Conservation (phyloP, 2,329 filamentous ascomycete genomes). For the Botryosphaeria agaves region DNA sequence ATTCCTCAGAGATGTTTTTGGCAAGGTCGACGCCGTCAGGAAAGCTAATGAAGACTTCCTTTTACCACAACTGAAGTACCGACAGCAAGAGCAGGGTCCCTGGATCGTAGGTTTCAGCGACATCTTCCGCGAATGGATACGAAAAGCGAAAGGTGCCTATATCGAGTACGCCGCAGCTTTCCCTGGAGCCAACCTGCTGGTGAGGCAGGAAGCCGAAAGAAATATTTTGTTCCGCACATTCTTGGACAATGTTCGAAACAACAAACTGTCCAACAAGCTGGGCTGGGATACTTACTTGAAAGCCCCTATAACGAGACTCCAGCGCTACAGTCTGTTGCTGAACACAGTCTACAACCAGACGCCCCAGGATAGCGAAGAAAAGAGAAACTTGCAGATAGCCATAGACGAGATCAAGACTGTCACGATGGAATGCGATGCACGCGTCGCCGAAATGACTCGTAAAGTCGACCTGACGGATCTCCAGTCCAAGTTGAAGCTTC, state of each 20-base stretch:
- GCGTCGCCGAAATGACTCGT: conserved; percentile 82
- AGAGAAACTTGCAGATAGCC: conserved; percentile 63
- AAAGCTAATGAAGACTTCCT: conserved; percentile 86
- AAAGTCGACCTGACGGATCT: conserved; percentile 81
- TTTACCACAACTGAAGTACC: conserved; percentile 84
- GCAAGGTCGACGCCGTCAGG: conserved; percentile 75
- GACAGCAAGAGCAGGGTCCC: conserved; percentile 90
- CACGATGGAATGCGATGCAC: conserved; percentile 76
- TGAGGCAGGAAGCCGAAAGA: conserved; percentile 67
- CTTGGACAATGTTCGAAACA: conserved; percentile 58
- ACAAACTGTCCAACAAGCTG: conserved; percentile 65
- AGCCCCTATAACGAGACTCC: conserved; percentile 77
- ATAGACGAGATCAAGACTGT: conserved; percentile 86
- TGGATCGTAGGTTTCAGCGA: conserved; percentile 92
- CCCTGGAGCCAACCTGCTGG: conserved; percentile 64
- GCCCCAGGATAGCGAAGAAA: conserved; percentile 72
- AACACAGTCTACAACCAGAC: conserved; percentile 73
- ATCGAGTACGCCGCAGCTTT: conserved; percentile 84
- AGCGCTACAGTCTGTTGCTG: conserved; percentile 74
- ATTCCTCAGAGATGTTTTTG: conserved; percentile 77
- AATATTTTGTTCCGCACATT: conserved; percentile 82
- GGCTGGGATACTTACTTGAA: conserved; percentile 94
- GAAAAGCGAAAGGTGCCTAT: conserved; percentile 78
- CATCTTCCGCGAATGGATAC: conserved; percentile 95
- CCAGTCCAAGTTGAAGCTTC: conserved; percentile 62